Base-by-base conservation (phyloP, 495 filamentous ascomycete genomes). In the Aspergillus avenaceus region DNA sequence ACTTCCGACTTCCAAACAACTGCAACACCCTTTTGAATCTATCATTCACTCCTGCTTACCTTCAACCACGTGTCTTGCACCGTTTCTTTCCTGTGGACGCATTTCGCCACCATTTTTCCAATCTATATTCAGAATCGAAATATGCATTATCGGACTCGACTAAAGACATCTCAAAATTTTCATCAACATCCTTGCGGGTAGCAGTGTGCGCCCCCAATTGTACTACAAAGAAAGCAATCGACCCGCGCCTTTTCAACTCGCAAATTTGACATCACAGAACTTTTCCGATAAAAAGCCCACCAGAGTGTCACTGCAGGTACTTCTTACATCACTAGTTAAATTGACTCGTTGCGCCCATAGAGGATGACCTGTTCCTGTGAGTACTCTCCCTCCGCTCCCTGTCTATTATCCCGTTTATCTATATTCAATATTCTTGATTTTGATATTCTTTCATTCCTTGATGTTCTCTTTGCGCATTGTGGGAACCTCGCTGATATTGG, bases 161-260 rank as follows among this genome's bases (percentile, higher is more conserved):
- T 56, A 29, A 52, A 46, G 44, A 18, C 25, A 43, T 29, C 44
- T 42, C 53, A 49, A n/a, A 21, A 21, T 8, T 38, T 48, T 52
- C 47, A 48, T 27, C 48, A 48, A 47, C 47, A 42, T 48, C 53
- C 48, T 42, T 55, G 43, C 19, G 53, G 53, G 53, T 56, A 56
- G 53, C 49, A 44, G 53, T 52, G 48, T 52, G 49, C 53, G 49
- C 48, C 32, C 34, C 42, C 19, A 14, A 19, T 9, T 13, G 24
- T 25, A 29, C n/a, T 22, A 38, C n/a, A n/a, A n/a, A n/a, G n/a
- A n/a, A n/a, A 5, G 22, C 24, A 31, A 14, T 16, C 7, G 31
- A 45, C 22, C 12, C 22, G n/a, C 13, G 16, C 8, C 13, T 31
- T 19, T 19, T 45, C 41, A 11, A 29, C 11, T 28, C 7, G 25